These are phyloP conservation scores for Abrus precatorius DNA, from an alignment of 306 rosid species.

Conservation along the genomic window DNA sequence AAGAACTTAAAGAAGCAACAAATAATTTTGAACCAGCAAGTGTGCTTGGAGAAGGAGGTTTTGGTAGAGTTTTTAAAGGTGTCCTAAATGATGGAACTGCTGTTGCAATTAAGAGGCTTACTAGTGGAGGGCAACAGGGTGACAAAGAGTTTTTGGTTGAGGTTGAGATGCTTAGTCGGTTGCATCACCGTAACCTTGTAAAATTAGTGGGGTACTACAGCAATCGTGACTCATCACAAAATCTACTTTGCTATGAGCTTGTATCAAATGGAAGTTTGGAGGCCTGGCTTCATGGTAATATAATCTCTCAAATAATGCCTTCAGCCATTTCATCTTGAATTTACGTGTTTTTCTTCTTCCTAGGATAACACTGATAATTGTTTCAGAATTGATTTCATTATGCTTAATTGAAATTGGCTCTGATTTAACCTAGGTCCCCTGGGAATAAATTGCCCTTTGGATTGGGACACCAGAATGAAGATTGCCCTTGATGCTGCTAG, in stretches of 20 bases:
- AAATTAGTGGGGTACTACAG: conserved; percentile 93
- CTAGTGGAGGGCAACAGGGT: conserved; percentile 96
- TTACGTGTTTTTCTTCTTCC: conserved; percentile 22
- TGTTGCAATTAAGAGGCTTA: conserved; percentile 96
- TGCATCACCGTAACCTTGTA: conserved; percentile 98
- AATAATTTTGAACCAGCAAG: conserved; percentile 88
- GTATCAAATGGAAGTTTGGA: conserved; percentile 98
- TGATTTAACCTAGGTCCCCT: conserved; percentile 73
- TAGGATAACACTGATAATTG: conserved; percentile 11
- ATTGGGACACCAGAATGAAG: conserved; percentile 98
- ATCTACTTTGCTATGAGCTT: conserved; percentile 97
- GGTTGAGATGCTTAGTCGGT: conserved; percentile 98
- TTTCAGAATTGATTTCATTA: conserved; percentile 26
- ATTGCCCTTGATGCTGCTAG: conserved; percentile 98
- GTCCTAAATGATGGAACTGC: conserved; percentile 91
- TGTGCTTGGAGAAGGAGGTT: conserved; percentile 95
- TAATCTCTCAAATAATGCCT: conserved; percentile 40
- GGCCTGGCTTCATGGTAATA: conserved; percentile 98
- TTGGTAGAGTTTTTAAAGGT: conserved; percentile 94
- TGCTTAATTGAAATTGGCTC: conserved; percentile 29
- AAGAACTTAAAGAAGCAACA: conserved; percentile 96
- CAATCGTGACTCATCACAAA: conserved; percentile 86
- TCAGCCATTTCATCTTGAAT: conserved; percentile 18
- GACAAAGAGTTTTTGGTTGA: conserved; percentile 92
- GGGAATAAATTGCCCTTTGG: conserved; percentile 95